phyloP scores from a whole-genome alignment of 2,329 filamentous ascomycete species.

The Raffaelea albimanens region DNA sequence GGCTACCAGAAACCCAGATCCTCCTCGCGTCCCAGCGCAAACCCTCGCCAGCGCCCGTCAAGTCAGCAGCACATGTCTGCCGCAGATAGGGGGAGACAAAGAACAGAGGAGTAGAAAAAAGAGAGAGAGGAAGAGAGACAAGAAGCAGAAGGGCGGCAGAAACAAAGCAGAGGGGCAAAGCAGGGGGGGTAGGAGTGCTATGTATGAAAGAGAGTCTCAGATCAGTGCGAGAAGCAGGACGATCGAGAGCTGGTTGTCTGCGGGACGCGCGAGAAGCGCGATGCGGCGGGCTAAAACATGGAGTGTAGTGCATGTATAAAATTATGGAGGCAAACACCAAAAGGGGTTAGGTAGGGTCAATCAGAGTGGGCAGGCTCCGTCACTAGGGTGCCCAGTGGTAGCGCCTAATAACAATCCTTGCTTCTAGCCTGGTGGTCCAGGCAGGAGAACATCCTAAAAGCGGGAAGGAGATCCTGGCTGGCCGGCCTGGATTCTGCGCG shows the following conservation, averaged over 20 bases:
- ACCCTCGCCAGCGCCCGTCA: constrained; percentile 7
- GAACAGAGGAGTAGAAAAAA: neutral
- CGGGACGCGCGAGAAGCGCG: constrained; percentile 14
- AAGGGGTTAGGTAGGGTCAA: constrained; percentile 3
- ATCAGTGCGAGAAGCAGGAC: neutral
- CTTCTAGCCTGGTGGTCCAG: neutral
- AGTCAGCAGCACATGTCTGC: constrained; percentile 6
- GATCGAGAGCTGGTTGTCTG: neutral
- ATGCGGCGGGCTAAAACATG: constrained; percentile 6
- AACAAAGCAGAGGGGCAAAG: neutral
- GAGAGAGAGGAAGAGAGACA: neutral
- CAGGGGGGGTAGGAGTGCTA: neutral
- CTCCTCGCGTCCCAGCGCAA: constrained; percentile 11
- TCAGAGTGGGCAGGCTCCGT: neutral
- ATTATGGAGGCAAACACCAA: neutral
- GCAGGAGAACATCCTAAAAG: neutral
- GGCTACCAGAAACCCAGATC: constrained; percentile 1
- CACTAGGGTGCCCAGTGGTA: neutral
- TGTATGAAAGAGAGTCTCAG: neutral
- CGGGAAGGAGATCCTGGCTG: neutral
- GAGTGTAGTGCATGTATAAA: neutral
- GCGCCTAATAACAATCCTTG: neutral
- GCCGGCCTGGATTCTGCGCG: too few species aligned
- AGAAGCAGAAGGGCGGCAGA: neutral
- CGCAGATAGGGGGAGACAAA: neutral